A percentile compares a stretch with the other conserved stretches of the same genome.
These are phyloP conservation scores for Luvunga scandens DNA, from an alignment of 345 rosid species.

Conservation along the genomic window DNA sequence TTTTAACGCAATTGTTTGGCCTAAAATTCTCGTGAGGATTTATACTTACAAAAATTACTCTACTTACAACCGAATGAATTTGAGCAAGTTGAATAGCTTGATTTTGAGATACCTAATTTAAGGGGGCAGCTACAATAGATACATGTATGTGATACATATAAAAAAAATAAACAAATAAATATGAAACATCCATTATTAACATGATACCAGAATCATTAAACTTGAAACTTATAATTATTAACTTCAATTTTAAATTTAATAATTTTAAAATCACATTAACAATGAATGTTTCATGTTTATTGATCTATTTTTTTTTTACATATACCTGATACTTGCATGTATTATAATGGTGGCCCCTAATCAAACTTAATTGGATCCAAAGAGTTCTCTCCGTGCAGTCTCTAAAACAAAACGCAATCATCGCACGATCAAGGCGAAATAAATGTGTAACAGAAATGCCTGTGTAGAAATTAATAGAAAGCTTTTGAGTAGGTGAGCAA, in stretches of 20 bases:
- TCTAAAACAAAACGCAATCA: background rate
- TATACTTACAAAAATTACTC: background rate
- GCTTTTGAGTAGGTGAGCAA: constrained; percentile 10
- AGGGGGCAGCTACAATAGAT: too few relatives aligned
- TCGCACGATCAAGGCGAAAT: constrained; percentile 16
- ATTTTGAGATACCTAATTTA: background rate
- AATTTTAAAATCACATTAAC: too few relatives aligned
- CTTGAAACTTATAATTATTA: too few relatives aligned
- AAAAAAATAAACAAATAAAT: too few relatives aligned
- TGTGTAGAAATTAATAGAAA: constrained; percentile 12
- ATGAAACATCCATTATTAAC: too few relatives aligned
- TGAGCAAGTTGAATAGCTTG: background rate
- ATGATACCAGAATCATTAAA: too few relatives aligned
- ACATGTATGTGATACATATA: too few relatives aligned
- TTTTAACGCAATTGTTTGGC: background rate
- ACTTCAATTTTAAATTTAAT: too few relatives aligned
- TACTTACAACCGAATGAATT: background rate
- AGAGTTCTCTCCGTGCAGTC: background rate
- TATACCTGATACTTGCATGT: too few relatives aligned
- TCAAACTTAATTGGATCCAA: background rate
- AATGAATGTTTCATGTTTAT: too few relatives aligned
- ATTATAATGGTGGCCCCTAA: too few relatives aligned
- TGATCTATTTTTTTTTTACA: too few relatives aligned
- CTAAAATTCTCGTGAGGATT: background rate
- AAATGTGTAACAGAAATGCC: constrained; percentile 18